Base-by-base conservation (phyloP, 208 protist genomes). In the Spongospora subterranea region DNA sequence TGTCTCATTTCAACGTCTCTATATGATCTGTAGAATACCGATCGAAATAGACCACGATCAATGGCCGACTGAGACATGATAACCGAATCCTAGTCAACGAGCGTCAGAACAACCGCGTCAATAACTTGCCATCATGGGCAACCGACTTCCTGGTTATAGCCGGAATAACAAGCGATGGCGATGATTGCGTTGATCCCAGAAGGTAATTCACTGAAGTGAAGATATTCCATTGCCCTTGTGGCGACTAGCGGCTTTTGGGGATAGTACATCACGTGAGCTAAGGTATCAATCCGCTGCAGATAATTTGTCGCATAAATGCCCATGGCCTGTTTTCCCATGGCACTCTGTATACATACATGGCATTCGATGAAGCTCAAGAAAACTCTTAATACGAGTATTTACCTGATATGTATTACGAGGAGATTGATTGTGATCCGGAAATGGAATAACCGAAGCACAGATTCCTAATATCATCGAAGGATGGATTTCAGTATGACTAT, bases 281-380 rank as follows among this genome's bases (percentile, higher is more conserved):
- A 94, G 24, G 96, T 97, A 93, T 99, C 97, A 94, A 98, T 97
- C 88, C 97, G 95, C 45, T 96, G 46, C 90, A 97, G 95, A 92
- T 96, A 98, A 93, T 98, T 98, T 41, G 95, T 97, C 54, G 95
- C 94, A 90, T 98, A 98, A 13, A 98, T 94, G 89, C 97, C 97
- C 96, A 99, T 98, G 50, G 97, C 97, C 92, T 98, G 97, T 94
- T 99, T 99, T 92, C 97, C 97, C 98, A 99, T 99, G 90, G 97
- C 97, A 41, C 95, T 96, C 92, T 60, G n/a, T n/a, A n/a, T n/a
- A n/a, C n/a, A n/a, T n/a, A n/a, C n/a, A 60, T 60, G 50, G 24
- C 13, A 60, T 60, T 6, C 6, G 6, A 29, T 29, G 50, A 60
- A 60, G 24, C 6, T 24, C 6, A 60, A 60, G 24, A 60, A 29